These are phyloP conservation scores for Mortierella claussenii DNA, from an alignment of 192 early-diverging fungal genomes.

Conservation along the genomic window DNA sequence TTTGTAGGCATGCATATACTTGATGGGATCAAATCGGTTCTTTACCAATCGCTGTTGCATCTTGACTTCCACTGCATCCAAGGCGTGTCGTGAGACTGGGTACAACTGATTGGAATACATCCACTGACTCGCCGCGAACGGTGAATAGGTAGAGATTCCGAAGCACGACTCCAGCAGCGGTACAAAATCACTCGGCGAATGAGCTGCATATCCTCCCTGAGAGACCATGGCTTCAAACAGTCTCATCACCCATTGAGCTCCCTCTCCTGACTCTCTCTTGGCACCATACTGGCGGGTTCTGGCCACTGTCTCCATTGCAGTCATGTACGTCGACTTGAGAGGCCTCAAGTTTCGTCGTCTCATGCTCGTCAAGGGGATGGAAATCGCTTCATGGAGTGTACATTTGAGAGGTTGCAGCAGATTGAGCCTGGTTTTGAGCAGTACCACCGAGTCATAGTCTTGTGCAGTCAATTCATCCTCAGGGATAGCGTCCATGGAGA, in stretches of 20 bases:
- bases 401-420: constrained; percentile 19
- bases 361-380: constrained; percentile 8
- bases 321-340: constrained; percentile 21
- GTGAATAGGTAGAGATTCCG: constrained; percentile 37
- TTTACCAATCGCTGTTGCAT: constrained; percentile 8
- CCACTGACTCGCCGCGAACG: constrained; percentile 39
- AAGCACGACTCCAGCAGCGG: constrained; percentile 40
- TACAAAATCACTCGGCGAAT: constrained; percentile 22
- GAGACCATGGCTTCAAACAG: constrained; percentile 35
- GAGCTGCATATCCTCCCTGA: constrained; percentile 12
- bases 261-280: constrained; percentile 8
- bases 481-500: constrained; percentile 10
- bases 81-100: constrained; percentile 4
- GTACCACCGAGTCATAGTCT: constrained; percentile 34
- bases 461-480: constrained; percentile 10
- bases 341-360: constrained; percentile 14
- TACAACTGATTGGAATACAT: constrained; percentile 49
- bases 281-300: constrained; percentile 36
- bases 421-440: constrained; percentile 25
- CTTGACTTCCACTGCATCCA: constrained; percentile 23
- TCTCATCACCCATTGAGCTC: constrained; percentile 6
- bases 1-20: too few species aligned
- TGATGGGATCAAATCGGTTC: too few species aligned
- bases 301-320: constrained; percentile 31
- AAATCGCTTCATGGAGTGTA: constrained; percentile 7